These are phyloP conservation scores for Cynara cardunculus DNA, from an alignment of 129 eudicot species.

Conservation along the genomic window DNA sequence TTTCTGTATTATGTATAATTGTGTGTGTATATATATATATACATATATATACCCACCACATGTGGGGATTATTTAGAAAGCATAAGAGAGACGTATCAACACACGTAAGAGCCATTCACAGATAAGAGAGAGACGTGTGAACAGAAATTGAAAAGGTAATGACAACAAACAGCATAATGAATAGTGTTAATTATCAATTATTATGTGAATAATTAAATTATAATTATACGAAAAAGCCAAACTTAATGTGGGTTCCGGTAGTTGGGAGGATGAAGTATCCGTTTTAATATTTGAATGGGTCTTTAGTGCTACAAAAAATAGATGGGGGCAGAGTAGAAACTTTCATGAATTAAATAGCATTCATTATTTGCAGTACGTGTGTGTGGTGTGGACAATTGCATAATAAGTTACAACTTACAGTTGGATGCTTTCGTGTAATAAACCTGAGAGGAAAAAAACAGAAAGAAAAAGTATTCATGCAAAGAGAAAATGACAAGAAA, in stretches of 20 bases:
- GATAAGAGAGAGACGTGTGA: slow-evolving; percentile 31
- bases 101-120: slow-evolving; percentile 9
- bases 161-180: slow-evolving; percentile 29
- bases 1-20: not conserved
- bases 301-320: slow-evolving; percentile 15
- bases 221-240: slow-evolving; percentile 24
- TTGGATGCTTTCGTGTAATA: slow-evolving; percentile 29
- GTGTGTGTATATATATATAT: not conserved
- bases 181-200: slow-evolving; percentile 26
- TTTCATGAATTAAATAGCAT: not conserved
- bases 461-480: not conserved
- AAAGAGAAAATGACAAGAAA: slow-evolving; percentile 27
- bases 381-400: not conserved
- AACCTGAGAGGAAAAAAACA: slow-evolving; percentile 20
- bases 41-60: not conserved
- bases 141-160: slow-evolving; percentile 16
- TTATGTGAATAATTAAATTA: slow-evolving; percentile 12
- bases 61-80: not conserved
- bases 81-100: slow-evolving; percentile 13
- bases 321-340: not conserved
- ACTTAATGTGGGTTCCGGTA: slow-evolving; percentile 16
- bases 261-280: slow-evolving; percentile 24
- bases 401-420: slow-evolving; percentile 3
- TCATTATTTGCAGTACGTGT: not conserved
- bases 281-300: slow-evolving; percentile 20